Conservation (phyloP, 768 basidiomycete species). For the Phlebiopsis flavidoalba region DNA sequence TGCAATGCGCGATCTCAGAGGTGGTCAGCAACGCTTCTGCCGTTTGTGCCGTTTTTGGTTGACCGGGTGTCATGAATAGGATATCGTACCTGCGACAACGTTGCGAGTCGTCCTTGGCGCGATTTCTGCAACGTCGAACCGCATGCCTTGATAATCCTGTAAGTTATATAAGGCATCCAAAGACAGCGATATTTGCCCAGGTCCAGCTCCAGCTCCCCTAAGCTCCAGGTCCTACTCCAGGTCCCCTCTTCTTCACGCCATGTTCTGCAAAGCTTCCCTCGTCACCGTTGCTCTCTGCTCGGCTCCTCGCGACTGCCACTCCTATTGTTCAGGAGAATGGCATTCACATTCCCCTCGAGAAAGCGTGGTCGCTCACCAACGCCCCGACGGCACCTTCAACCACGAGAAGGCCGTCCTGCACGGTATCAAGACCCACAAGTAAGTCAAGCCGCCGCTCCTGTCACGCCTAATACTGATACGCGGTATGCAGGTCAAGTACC, state of each 20-base stretch:
- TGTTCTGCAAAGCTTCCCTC: conserved; percentile 28
- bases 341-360: conserved; percentile 18
- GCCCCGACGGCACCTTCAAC: conserved; percentile 26
- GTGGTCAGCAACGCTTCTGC: no score
- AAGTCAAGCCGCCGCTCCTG: background rate
- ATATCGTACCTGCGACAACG: no score
- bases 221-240: no score
- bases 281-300: conserved; percentile 23
- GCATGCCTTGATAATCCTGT: no score
- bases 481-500: conserved; percentile 33
- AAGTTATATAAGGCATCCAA: no score
- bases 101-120: no score
- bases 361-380: conserved; percentile 21
- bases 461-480: background rate
- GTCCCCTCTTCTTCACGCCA: conserved; percentile 3
- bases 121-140: no score
- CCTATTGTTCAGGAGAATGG: conserved; percentile 16
- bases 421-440: conserved; percentile 24
- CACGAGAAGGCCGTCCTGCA: conserved; percentile 23
- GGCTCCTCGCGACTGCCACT: conserved; percentile 22
- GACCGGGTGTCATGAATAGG: no score
- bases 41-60: no score
- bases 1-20: no score
- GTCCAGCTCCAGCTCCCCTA: no score
- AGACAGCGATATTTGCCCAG: no score